Percentiles rank a stretch among this genome's conserved stretches.
Evolutionary conservation across 768 basidiomycete genomes (phyloP).

Genomic region (Hypholoma fasciculare): DNA sequence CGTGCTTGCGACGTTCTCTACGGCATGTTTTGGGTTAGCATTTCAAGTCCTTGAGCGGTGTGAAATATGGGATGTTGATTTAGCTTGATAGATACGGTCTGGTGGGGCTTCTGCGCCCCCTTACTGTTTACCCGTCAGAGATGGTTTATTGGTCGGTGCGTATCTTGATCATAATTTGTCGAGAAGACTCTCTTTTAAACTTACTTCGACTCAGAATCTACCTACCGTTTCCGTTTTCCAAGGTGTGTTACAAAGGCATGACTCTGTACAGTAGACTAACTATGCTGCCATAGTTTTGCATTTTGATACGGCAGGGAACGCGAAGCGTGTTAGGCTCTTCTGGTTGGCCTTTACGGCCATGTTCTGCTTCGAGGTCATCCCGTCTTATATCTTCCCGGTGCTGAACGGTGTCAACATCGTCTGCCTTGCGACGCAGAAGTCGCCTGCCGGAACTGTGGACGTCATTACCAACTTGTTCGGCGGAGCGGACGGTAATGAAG

Average conservation of each 20-base stretch:
- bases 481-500: conserved; percentile 67
- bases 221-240: conserved; percentile 63
- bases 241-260: conserved; percentile 28
- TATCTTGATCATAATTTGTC: conserved; percentile 24
- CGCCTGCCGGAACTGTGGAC: conserved; percentile 40
- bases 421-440: conserved; percentile 57
- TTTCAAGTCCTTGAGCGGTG: background rate
- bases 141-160: conserved; percentile 57
- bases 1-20: conserved; percentile 62
- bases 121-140: conserved; percentile 62
- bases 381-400: conserved; percentile 62
- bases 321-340: conserved; percentile 52
- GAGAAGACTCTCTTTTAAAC: background rate
- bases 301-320: conserved; percentile 42
- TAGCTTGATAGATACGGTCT: conserved; percentile 48
- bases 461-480: conserved; percentile 67
- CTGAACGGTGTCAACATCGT: conserved; percentile 61
- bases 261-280: background rate
- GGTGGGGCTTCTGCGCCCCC: conserved; percentile 56
- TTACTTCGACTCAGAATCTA: conserved; percentile 40
- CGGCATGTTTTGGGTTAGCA: conserved; percentile 59
- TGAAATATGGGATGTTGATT: background rate
- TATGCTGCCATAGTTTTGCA: conserved; percentile 40
- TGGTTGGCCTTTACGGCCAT: conserved; percentile 51
- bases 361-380: conserved; percentile 54